These are phyloP conservation scores for Candida xyloterini DNA, from an alignment of 805 yeast species.

Conservation along the genomic window DNA sequence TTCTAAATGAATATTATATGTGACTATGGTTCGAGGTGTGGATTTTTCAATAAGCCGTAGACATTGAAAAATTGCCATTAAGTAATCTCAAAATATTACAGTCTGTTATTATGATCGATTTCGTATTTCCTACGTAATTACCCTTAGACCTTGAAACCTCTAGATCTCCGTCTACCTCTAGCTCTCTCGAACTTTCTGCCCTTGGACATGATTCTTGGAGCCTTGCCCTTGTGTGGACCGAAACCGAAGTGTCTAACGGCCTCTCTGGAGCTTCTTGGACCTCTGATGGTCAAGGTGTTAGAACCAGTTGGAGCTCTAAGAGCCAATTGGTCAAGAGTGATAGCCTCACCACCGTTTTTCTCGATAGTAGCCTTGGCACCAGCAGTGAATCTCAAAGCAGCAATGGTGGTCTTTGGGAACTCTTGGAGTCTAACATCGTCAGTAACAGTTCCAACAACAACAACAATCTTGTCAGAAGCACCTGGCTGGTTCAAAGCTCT, in stretches of 20 bases:
- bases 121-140: constrained; percentile 9
- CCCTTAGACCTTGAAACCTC: constrained; percentile 99
- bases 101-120: constrained; percentile 1
- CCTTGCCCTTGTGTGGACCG: constrained; percentile 99
- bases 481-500: constrained; percentile 79
- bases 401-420: constrained; percentile 96
- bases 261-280: constrained; percentile 98
- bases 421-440: constrained; percentile 93
- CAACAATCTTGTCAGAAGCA: constrained; percentile 87
- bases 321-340: constrained; percentile 99
- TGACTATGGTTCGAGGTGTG: constrained; percentile 10
- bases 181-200: constrained; percentile 99
- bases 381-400: constrained; percentile 99
- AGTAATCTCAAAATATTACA: not conserved
- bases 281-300: constrained; percentile 97
- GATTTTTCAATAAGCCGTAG: constrained; percentile 4
- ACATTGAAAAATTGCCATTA: no score
- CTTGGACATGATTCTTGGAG: constrained; percentile 94
- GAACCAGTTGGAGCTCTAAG: constrained; percentile 99
- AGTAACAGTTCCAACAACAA: constrained; percentile 99
- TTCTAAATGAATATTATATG: constrained; percentile 8
- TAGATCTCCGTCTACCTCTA: constrained; percentile 99
- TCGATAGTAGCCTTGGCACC: constrained; percentile 96
- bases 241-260: constrained; percentile 99
- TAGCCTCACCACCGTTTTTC: constrained; percentile 99